Evolutionary conservation across 495 filamentous ascomycete species (phyloP).

Genomic region (Jackrogersella minutella): DNA sequence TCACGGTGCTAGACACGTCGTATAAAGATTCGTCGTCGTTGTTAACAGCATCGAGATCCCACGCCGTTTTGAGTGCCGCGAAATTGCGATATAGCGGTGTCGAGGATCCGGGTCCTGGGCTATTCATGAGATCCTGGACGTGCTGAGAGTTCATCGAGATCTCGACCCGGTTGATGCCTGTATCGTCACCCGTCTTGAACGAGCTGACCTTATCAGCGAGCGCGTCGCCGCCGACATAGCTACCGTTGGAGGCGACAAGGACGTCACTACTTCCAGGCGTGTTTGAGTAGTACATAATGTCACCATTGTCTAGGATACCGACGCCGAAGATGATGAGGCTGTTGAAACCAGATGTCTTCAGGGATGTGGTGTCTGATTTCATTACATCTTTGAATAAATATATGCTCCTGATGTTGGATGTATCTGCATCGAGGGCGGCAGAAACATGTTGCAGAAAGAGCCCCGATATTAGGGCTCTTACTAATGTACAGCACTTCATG

Average conservation of each 20-base stretch:
- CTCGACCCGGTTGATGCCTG: conserved; percentile 47
- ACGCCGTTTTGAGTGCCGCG: conserved; percentile 47
- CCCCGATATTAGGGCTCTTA: conserved; percentile 38
- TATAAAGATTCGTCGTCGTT: conserved; percentile 57
- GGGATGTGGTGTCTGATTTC: conserved; percentile 50
- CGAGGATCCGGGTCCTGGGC: conserved; percentile 44
- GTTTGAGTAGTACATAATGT: conserved; percentile 58
- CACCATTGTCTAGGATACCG: conserved; percentile 51
- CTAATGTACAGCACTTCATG: conserved; percentile 28
- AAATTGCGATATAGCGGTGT: conserved; percentile 51
- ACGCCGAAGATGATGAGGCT: conserved; percentile 52
- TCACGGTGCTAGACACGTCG: conserved; percentile 49
- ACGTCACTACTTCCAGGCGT: conserved; percentile 51
- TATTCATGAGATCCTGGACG: conserved; percentile 45
- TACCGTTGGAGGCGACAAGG: conserved; percentile 45
- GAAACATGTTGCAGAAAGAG: conserved; percentile 33
- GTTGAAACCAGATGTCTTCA: conserved; percentile 54
- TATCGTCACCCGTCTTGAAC: conserved; percentile 45
- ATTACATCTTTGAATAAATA: conserved; percentile 57
- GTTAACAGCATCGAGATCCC: conserved; percentile 54
- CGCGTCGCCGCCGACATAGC: conserved; percentile 51
- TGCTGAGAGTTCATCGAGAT: conserved; percentile 56
- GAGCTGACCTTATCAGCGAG: conserved; percentile 51
- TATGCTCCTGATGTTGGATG: conserved; percentile 44
- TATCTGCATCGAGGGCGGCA: conserved; percentile 15